Percentiles rank a stretch among this genome's conserved stretches.
Conservation (phyloP, 257 asterid genomes). For the Cinchona pubescens region DNA sequence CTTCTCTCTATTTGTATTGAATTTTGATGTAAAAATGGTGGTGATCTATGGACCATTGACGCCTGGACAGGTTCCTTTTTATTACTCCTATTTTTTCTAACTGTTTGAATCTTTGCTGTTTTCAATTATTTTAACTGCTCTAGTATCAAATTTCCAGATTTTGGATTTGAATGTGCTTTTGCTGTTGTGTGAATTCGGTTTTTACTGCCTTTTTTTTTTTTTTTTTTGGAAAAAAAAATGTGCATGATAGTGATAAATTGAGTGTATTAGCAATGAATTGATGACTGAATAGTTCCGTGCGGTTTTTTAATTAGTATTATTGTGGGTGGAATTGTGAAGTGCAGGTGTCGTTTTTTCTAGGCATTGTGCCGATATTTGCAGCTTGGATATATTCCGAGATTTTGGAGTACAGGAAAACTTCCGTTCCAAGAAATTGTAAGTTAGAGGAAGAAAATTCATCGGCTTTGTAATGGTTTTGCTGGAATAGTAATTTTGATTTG, state of each 20-base stretch:
- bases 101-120: background rate
- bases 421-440: constrained; percentile 45
- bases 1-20: background rate
- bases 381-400: constrained; percentile 83
- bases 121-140: background rate
- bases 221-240: background rate
- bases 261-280: too few species aligned
- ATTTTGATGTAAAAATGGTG: constrained; percentile 38
- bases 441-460: constrained; percentile 10
- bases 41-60: constrained; percentile 78
- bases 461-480: background rate
- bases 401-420: constrained; percentile 59
- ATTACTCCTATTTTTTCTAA: background rate
- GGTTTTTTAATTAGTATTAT: too few species aligned
- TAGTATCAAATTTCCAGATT: too few species aligned
- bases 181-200: too few species aligned
- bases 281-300: too few species aligned
- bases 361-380: constrained; percentile 61
- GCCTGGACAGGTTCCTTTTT: constrained; percentile 69
- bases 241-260: too few species aligned
- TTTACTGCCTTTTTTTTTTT: background rate
- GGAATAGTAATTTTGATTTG: background rate
- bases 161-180: too few species aligned
- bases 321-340: too few species aligned
- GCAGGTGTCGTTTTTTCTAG: constrained; percentile 81